phyloP scores from a whole-genome alignment of 2,329 filamentous ascomycete genomes.

The Bimuria novae-zelandiae region DNA sequence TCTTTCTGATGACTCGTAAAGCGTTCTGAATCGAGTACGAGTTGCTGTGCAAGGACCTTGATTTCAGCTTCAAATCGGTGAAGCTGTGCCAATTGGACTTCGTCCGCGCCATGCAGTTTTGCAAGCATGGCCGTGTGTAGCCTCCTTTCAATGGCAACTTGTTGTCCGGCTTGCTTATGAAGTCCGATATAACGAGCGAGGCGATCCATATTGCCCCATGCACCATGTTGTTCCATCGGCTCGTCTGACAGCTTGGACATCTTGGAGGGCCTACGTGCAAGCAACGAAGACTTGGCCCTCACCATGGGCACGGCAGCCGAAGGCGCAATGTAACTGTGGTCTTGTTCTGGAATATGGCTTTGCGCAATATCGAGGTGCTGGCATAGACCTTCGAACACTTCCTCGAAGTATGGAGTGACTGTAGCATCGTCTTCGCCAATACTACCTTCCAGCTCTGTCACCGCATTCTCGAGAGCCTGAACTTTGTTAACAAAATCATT shows the following conservation, averaged over 20 bases:
- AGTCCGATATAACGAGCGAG: conserved; percentile 35
- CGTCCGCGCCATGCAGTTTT: conserved; percentile 34
- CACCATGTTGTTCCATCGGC: neutral
- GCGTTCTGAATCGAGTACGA: conserved; percentile 39
- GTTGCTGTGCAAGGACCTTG: conserved; percentile 42
- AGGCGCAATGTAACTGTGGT: conserved; percentile 11
- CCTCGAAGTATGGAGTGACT: conserved; percentile 41
- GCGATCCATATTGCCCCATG: conserved; percentile 16
- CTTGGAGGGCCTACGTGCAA: conserved; percentile 45
- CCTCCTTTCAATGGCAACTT: conserved; percentile 31
- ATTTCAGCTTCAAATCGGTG: conserved; percentile 49
- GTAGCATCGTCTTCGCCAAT: conserved; percentile 32
- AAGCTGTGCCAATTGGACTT: conserved; percentile 47
- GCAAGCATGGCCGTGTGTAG: conserved; percentile 38
- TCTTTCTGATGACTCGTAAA: conserved; percentile 38
- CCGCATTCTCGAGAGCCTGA: conserved; percentile 28
- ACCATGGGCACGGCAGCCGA: conserved; percentile 20
- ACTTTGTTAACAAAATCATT: neutral
- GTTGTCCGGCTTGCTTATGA: conserved; percentile 21
- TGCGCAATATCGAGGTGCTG: conserved; percentile 41
- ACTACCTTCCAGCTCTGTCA: conserved; percentile 36
- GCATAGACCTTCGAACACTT: conserved; percentile 45
- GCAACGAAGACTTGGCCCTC: conserved; percentile 35
- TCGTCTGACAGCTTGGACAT: conserved; percentile 13
- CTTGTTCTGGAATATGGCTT: conserved; percentile 10